A percentile compares a stretch with the other conserved stretches of the same genome.
Evolutionary conservation across 306 rosid genomes (phyloP).

Genomic region (Acmispon strigosus): DNA sequence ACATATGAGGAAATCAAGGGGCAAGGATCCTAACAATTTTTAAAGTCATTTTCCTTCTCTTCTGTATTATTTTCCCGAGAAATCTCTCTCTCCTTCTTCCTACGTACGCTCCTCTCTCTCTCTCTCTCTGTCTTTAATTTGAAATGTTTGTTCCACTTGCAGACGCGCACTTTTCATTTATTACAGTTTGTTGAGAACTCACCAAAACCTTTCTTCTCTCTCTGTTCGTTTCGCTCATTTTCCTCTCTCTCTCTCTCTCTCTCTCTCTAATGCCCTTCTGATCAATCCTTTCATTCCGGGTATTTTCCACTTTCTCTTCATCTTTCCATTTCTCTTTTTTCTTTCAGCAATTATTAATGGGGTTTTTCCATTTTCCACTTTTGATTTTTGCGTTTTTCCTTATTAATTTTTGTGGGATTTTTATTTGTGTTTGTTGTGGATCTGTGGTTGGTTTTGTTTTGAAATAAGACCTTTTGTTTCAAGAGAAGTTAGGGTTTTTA

Average conservation of each 20-base stretch:
- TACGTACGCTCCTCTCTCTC: slow-evolving; percentile 29
- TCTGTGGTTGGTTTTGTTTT: slow-evolving; percentile 16
- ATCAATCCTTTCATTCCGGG: slow-evolving; percentile 28
- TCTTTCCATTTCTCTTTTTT: neutral
- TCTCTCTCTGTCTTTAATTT: slow-evolving; percentile 46
- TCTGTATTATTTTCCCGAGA: slow-evolving; percentile 26
- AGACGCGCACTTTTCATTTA: slow-evolving; percentile 38
- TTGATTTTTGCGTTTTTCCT: neutral
- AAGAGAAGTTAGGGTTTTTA: slow-evolving; percentile 25
- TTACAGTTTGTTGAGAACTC: slow-evolving; percentile 13
- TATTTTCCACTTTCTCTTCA: neutral
- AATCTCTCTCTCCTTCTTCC: slow-evolving; percentile 15
- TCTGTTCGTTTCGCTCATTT: neutral
- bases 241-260: neutral
- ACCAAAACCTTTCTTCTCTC: neutral
- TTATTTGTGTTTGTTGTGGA: slow-evolving; percentile 16
- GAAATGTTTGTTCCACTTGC: slow-evolving; percentile 32
- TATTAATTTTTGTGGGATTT: neutral
- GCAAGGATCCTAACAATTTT: too few species aligned
- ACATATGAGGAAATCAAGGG: too few species aligned
- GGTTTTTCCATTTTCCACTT: neutral
- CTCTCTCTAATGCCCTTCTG: slow-evolving; percentile 21
- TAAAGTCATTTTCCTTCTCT: slow-evolving; percentile 3
- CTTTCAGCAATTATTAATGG: neutral
- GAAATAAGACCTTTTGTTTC: slow-evolving; percentile 7